A percentile compares a stretch with the other conserved stretches of the same genome.
These are phyloP conservation scores for Groenewaldozyma tartarivorans DNA, from an alignment of 805 yeast species.

Conservation along the genomic window DNA sequence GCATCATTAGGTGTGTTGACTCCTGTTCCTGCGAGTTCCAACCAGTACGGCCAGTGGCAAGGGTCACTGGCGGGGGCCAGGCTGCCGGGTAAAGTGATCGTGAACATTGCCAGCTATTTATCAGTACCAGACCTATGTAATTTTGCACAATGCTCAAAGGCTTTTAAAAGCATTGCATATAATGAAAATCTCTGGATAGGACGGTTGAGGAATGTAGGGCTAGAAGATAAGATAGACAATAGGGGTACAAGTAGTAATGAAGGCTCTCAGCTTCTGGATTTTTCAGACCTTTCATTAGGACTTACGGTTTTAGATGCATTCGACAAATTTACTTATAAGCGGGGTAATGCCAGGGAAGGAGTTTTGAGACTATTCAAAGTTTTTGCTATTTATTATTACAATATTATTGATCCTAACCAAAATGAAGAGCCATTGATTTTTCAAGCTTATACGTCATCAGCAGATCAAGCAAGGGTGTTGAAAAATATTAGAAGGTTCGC, in stretches of 20 bases:
- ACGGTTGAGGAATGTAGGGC: slow-evolving; percentile 7
- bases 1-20: too few relatives aligned
- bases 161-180: slow-evolving; percentile 31
- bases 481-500: slow-evolving; percentile 34
- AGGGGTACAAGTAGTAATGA: too few relatives aligned
- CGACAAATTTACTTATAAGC: slow-evolving; percentile 8
- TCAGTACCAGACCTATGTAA: slow-evolving; percentile 28
- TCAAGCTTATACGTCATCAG: slow-evolving; percentile 38
- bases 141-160: slow-evolving; percentile 32
- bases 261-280: too few relatives aligned
- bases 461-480: slow-evolving; percentile 41
- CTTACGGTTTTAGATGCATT: slow-evolving; percentile 11
- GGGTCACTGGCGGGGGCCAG: neutral
- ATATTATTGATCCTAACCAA: slow-evolving; percentile 30
- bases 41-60: too few relatives aligned
- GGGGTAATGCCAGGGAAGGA: slow-evolving; percentile 13
- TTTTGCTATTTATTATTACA: slow-evolving; percentile 37
- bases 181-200: slow-evolving; percentile 23
- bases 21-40: too few relatives aligned
- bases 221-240: slow-evolving; percentile 1
- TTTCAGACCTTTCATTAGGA: neutral
- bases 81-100: slow-evolving; percentile 1
- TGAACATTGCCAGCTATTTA: slow-evolving; percentile 9
- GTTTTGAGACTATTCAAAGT: slow-evolving; percentile 26
- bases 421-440: slow-evolving; percentile 38